Evolutionary conservation across 345 rosid species (phyloP).

Genomic region (Lumnitzera littorea): DNA sequence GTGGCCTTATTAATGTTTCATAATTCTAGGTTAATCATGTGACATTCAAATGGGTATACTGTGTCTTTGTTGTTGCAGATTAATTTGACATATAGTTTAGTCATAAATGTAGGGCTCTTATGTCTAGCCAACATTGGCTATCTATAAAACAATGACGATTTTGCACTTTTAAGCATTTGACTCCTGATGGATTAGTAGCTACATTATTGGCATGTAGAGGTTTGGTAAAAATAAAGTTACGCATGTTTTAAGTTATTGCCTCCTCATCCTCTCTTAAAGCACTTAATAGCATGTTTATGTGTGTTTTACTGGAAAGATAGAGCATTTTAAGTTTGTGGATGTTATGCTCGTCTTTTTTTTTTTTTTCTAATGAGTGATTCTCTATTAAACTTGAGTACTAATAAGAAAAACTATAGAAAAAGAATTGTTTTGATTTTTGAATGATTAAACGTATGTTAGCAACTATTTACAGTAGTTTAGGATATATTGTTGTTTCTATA

Average conservation of each 20-base stretch:
- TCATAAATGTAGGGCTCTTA: slow-evolving; percentile 51
- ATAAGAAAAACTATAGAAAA: too few species aligned
- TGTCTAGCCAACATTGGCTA: slow-evolving; percentile 63
- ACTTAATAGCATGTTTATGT: slow-evolving; percentile 54
- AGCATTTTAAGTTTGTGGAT: slow-evolving; percentile 34
- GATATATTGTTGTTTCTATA: too few species aligned
- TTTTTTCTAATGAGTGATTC: too few species aligned
- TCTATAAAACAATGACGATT: slow-evolving; percentile 47
- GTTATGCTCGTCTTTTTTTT: neutral
- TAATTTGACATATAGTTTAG: slow-evolving; percentile 48
- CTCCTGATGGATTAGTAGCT: slow-evolving; percentile 46
- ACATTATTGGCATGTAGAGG: slow-evolving; percentile 57
- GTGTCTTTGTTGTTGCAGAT: slow-evolving; percentile 29
- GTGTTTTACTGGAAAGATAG: slow-evolving; percentile 61
- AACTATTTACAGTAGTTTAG: too few species aligned
- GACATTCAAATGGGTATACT: too few species aligned
- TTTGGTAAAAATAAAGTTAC: slow-evolving; percentile 56
- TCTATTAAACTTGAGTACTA: too few species aligned
- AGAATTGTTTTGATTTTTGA: too few species aligned
- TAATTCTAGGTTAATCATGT: too few species aligned
- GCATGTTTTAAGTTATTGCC: slow-evolving; percentile 32
- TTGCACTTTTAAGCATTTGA: slow-evolving; percentile 51
- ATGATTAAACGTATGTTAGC: too few species aligned
- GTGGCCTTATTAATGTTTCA: too few species aligned
- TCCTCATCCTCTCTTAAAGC: slow-evolving; percentile 32